Conservation (phyloP, 2,329 filamentous ascomycete species). For the Neurospora sp. region DNA sequence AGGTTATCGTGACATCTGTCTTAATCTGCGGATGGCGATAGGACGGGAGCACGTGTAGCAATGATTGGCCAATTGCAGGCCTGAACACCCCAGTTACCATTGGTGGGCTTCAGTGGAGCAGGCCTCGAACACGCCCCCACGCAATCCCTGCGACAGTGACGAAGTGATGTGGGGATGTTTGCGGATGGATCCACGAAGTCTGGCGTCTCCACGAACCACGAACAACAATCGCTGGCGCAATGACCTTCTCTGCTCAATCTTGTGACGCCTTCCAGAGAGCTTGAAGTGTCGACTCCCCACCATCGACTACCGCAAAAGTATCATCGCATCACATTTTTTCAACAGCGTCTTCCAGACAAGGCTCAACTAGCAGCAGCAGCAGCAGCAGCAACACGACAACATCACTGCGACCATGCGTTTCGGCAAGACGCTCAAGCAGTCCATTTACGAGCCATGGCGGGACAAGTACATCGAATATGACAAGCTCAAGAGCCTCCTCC, state of each 20-base stretch:
- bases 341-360: not conserved
- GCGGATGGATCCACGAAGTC: not conserved
- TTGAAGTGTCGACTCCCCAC: not conserved
- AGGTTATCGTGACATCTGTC: not conserved
- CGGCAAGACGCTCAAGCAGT: slow-evolving; percentile 74
- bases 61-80: not conserved
- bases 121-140: not conserved
- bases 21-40: not conserved
- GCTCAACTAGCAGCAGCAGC: not conserved
- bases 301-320: not conserved
- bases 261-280: not conserved
- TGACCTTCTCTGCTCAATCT: not conserved
- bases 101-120: not conserved
- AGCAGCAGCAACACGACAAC: not conserved
- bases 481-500: slow-evolving; percentile 82
- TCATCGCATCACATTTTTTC: not conserved
- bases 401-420: slow-evolving; percentile 63
- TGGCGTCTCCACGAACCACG: not conserved
- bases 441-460: slow-evolving; percentile 80
- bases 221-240: not conserved
- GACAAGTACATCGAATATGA: slow-evolving; percentile 92
- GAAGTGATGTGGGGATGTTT: not conserved
- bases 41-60: not conserved
- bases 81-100: not conserved
- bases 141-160: not conserved